Base-by-base conservation (phyloP, 495 filamentous ascomycete species). In the Pseudotulostoma volvatum region DNA sequence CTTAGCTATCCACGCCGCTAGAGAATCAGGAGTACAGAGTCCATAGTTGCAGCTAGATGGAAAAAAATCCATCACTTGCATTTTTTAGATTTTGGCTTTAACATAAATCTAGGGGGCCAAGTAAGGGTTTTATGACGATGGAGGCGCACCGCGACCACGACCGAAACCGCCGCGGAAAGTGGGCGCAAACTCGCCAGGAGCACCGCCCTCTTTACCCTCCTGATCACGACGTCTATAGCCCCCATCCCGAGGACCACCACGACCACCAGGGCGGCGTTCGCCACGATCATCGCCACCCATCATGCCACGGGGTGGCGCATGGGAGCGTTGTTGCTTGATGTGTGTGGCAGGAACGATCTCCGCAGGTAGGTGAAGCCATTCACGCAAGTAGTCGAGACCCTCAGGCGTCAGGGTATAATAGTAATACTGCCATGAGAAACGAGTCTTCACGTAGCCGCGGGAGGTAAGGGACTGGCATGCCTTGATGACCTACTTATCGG, bases 391-490 rank as follows among this genome's bases (percentile, higher is more conserved):
- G 76, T 95, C 88, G 60, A 97, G 87, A 72, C 90, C 90, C 65
- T 95, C 88, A 53, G 86, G 85, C 61, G 90, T 97, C 60, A 97
- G 79, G 66, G 92, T 97, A 79, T 97, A 97, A 81, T 97, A 97
- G 78, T 95, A 97, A 79, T 87, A 96, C 73, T 97, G 90, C 90
- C 90, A 97, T 44, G 85, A 93, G 81, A 97, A 97, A 65, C 86
- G 90, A 51, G 90, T 97, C 81, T 96, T 96, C 68, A 97, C 74
- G 66, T 78, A 97, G 60, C 86, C 86, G 63, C 88, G 85, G 55
- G 90, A 96, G 71, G 77, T 87, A 55, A 97, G 75, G 44, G 90
- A 97, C 74, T 97, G 90, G 68, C 73, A 74, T 47, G 90, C 92
- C 78, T 97, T 97, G 76, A 97, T 81, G 61, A 97, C 86, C 70